phyloP scores from a whole-genome alignment of 345 rosid genomes.

The Hypericum androsaemum region DNA sequence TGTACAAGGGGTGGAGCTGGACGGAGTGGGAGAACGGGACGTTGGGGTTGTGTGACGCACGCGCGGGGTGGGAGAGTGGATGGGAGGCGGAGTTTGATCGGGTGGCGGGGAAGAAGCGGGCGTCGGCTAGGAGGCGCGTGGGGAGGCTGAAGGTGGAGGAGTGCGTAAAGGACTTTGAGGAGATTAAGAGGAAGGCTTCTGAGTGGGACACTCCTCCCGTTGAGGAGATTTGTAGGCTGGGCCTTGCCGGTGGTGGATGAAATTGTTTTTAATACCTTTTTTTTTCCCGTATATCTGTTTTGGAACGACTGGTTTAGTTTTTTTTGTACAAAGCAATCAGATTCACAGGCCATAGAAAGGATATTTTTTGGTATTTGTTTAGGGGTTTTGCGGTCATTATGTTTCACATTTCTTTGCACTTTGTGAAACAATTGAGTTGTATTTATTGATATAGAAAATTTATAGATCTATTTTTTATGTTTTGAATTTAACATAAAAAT shows the following conservation, averaged over 20 bases:
- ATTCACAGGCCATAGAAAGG: too few species aligned
- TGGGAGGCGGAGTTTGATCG: conserved; percentile 66
- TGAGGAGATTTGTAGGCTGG: conserved; percentile 51
- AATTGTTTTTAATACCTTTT: too few species aligned
- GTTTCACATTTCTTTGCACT: too few species aligned
- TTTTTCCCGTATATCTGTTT: too few species aligned
- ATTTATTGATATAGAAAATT: too few species aligned
- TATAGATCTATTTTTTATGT: too few species aligned
- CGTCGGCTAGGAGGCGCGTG: conserved; percentile 37
- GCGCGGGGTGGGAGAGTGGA: conserved; percentile 47
- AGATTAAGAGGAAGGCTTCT: conserved; percentile 31
- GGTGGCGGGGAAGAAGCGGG: conserved; percentile 36
- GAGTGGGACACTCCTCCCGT: conserved; percentile 65
- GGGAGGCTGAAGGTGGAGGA: conserved; percentile 21
- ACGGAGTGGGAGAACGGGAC: conserved; percentile 63
- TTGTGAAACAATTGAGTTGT: too few species aligned
- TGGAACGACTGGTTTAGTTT: too few species aligned
- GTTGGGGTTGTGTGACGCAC: conserved; percentile 63
- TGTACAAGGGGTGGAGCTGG: conserved; percentile 74
- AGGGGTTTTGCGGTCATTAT: too few species aligned
- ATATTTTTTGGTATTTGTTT: too few species aligned
- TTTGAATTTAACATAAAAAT: too few species aligned
- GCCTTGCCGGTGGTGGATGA: conserved; percentile 1
- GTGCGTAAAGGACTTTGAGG: conserved; percentile 48
- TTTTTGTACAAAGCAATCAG: too few species aligned